These are phyloP conservation scores for Quambalaria eucalypti DNA, from an alignment of 1,284 basidiomycete species.

Conservation along the genomic window DNA sequence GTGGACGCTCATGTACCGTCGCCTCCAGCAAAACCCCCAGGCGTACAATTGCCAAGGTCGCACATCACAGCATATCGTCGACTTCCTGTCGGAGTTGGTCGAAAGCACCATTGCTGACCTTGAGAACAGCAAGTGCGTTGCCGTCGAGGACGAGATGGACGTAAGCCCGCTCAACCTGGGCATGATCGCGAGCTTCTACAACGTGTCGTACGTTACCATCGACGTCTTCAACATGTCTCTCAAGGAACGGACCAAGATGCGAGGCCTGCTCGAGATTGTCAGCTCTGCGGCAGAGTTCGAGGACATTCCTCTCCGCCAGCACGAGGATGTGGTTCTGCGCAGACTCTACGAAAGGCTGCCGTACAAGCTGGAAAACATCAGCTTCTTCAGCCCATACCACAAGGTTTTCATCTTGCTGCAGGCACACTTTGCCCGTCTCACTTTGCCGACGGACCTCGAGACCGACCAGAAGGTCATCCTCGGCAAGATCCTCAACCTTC, in stretches of 20 bases:
- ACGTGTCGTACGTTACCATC: slow-evolving; percentile 74
- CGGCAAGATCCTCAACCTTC: slow-evolving; percentile 70
- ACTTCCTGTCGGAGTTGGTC: slow-evolving; percentile 74
- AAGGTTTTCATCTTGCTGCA: slow-evolving; percentile 95
- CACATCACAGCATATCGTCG: slow-evolving; percentile 38
- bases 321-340: slow-evolving; percentile 46
- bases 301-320: slow-evolving; percentile 77
- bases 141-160: slow-evolving; percentile 60
- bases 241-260: slow-evolving; percentile 93
- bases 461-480: slow-evolving; percentile 80
- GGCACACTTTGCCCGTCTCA: slow-evolving; percentile 87
- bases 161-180: slow-evolving; percentile 49
- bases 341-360: slow-evolving; percentile 95
- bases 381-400: slow-evolving; percentile 91
- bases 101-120: slow-evolving; percentile 85
- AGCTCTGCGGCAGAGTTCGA: slow-evolving; percentile 95
- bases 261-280: slow-evolving; percentile 90
- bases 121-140: slow-evolving; percentile 86
- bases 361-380: slow-evolving; percentile 72
- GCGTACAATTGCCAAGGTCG: slow-evolving; percentile 43
- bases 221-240: slow-evolving; percentile 93
- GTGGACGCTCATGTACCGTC: slow-evolving; percentile 91
- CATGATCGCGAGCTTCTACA: slow-evolving; percentile 59
- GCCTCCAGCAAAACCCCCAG: slow-evolving; percentile 76
- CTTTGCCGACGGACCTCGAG: slow-evolving; percentile 82